Evolutionary conservation across 768 basidiomycete genomes (phyloP), one percentile per base, ranked within the genome.

Genomic region (Suillus clintonianus): DNA sequence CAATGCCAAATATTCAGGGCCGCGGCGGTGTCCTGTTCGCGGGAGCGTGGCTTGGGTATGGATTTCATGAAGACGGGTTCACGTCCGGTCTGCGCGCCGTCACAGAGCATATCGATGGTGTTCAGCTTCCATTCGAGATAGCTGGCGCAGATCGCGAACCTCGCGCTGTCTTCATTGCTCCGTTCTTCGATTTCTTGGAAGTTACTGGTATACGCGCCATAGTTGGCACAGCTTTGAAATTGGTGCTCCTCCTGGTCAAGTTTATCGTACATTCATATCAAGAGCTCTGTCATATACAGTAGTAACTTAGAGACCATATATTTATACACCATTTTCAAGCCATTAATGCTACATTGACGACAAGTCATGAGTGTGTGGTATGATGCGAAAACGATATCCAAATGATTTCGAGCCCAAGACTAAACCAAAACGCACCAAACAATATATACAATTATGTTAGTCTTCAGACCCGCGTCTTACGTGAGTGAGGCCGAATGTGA

Each of bases 61-160:
- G 90, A 19, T 92, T 93, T 80, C 91, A 94, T 76, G 90, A 92
- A 75, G 92, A 92, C 69, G 90, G 88, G 3, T 91, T 91, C 71
- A 76, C 82, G 3, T 76, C 79, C 1, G 82, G 82, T 9, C 68
- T 83, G 39, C 72, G 73, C 54, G 78, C 74, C 13, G 77, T 72
- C 4, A 78, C 65, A 6, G 65, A 69, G 13, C 71, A 68, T 53
- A 71, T 72, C 19, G 58, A 65, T 10, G 73, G 71, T 5, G 76
- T 81, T 36, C 67, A 67, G 4, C 76, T 79, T 19, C 81, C 82
- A 0, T 86, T 86, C 64, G 76, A 74, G 24, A 81, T 86, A 53
- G 68, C 73, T 34, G 74, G 75, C 51, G 79, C 80, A 14, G 81
- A 80, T 61, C 69, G 70, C 41, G 70, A 61, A 56, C 69, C 68